Conservation (phyloP, 495 filamentous ascomycete genomes). For the Annulohypoxylon maeteangense region DNA sequence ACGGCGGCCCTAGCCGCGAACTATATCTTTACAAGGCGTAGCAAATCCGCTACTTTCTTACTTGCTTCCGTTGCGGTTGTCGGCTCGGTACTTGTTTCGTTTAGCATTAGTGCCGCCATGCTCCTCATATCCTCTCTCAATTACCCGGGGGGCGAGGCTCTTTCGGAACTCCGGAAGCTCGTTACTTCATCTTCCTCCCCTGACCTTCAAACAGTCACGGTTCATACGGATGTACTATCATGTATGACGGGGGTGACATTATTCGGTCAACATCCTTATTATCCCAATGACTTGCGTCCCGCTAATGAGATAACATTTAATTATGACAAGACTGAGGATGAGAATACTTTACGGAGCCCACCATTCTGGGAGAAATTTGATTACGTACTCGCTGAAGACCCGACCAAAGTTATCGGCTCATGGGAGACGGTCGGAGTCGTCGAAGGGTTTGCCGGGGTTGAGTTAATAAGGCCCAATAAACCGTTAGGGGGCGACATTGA, state of each 20-base stretch:
- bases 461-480: slow-evolving; percentile 64
- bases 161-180: slow-evolving; percentile 64
- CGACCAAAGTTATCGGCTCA: slow-evolving; percentile 59
- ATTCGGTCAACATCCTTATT: slow-evolving; percentile 69
- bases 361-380: slow-evolving; percentile 86
- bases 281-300: slow-evolving; percentile 23
- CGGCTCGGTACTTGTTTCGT: slow-evolving; percentile 66
- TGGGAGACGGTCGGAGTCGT: slow-evolving; percentile 80
- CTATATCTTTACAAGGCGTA: slow-evolving; percentile 75
- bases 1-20: slow-evolving; percentile 77
- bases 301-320: slow-evolving; percentile 45
- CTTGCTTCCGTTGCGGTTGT: slow-evolving; percentile 66
- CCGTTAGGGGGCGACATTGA: slow-evolving; percentile 37
- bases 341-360: slow-evolving; percentile 62
- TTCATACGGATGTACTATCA: slow-evolving; percentile 86
- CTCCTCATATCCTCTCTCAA: slow-evolving; percentile 81
- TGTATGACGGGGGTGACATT: slow-evolving; percentile 96
- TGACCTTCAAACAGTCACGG: slow-evolving; percentile 48
- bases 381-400: slow-evolving; percentile 79
- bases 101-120: slow-evolving; percentile 69
- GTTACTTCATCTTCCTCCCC: slow-evolving; percentile 54
- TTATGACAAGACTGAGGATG: slow-evolving; percentile 74
- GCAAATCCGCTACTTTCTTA: slow-evolving; percentile 67
- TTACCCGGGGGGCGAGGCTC: slow-evolving; percentile 85
- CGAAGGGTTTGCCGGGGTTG: slow-evolving; percentile 76